Evolutionary conservation across 148 eudicot species (phyloP).

Genomic region (Vaccinium myrtillus): DNA sequence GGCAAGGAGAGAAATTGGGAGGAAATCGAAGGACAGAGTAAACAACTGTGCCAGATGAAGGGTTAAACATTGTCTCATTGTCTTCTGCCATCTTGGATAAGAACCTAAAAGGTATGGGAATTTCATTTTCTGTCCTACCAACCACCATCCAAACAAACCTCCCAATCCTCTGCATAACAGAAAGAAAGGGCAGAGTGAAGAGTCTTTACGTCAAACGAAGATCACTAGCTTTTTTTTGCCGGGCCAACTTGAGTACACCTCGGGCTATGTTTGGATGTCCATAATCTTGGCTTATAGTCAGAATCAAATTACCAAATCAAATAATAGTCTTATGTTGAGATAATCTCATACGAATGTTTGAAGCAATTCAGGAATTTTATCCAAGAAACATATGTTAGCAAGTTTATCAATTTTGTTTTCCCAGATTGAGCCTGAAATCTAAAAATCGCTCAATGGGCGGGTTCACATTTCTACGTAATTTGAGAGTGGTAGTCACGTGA

Average conservation of each 20-base stretch:
- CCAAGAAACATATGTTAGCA: background rate
- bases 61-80: background rate
- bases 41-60: background rate
- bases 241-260: no score
- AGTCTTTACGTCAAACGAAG: constrained; percentile 5
- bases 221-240: background rate
- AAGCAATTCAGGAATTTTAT: background rate
- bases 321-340: background rate
- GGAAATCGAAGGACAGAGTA: background rate
- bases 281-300: background rate
- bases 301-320: background rate
- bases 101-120: constrained; percentile 28
- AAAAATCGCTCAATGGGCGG: background rate
- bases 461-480: background rate
- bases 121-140: constrained; percentile 31
- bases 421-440: background rate
- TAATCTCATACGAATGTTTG: background rate
- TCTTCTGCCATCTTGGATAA: constrained; percentile 24
- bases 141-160: constrained; percentile 34
- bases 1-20: background rate
- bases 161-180: constrained; percentile 17
- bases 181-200: constrained; percentile 5
- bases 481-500: background rate
- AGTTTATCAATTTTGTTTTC: background rate
- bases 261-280: constrained; percentile 14